A percentile compares a stretch with the other conserved stretches of the same genome.
These are phyloP conservation scores for Lactifluus echinatus DNA, from an alignment of 768 basidiomycete species.

Conservation along the genomic window DNA sequence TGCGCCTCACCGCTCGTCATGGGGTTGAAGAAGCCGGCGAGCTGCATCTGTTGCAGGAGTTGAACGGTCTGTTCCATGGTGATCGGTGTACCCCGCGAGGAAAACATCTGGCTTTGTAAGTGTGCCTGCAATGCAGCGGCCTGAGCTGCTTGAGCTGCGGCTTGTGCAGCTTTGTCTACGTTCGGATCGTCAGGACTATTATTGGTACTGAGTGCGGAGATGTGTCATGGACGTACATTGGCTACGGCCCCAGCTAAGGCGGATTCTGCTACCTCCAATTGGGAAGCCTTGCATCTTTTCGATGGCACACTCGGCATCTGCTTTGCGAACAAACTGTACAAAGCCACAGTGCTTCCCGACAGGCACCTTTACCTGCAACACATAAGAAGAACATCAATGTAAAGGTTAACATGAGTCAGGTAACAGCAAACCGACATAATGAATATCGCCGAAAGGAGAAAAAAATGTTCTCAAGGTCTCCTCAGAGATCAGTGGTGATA, in stretches of 20 bases:
- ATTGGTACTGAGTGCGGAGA: background rate
- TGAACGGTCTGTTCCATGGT: slow-evolving; percentile 57
- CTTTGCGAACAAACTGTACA: slow-evolving; percentile 88
- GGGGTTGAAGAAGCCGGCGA: slow-evolving; percentile 32
- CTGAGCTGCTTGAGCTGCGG: slow-evolving; percentile 68
- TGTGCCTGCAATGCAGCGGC: slow-evolving; percentile 56
- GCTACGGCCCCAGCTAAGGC: slow-evolving; percentile 88
- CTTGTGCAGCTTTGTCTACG: slow-evolving; percentile 83
- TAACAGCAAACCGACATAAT: slow-evolving; percentile 53
- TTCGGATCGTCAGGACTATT: slow-evolving; percentile 4
- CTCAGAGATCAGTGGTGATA: slow-evolving; percentile 83
- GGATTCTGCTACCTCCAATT: slow-evolving; percentile 83
- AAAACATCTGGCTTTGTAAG: slow-evolving; percentile 26
- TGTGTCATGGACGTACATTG: slow-evolving; percentile 54
- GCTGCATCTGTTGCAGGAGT: slow-evolving; percentile 48
- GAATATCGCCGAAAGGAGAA: slow-evolving; percentile 86
- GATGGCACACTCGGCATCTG: slow-evolving; percentile 86
- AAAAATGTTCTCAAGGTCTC: slow-evolving; percentile 89
- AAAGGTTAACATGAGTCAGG: slow-evolving; percentile 8
- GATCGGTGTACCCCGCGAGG: slow-evolving; percentile 25
- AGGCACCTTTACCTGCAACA: slow-evolving; percentile 81
- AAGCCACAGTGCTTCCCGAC: slow-evolving; percentile 94
- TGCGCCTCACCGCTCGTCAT: slow-evolving; percentile 18
- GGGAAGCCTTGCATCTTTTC: slow-evolving; percentile 97
- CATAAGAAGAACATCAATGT: slow-evolving; percentile 1